Base-by-base conservation (phyloP, 495 filamentous ascomycete genomes). In the Penicillium daleae region DNA sequence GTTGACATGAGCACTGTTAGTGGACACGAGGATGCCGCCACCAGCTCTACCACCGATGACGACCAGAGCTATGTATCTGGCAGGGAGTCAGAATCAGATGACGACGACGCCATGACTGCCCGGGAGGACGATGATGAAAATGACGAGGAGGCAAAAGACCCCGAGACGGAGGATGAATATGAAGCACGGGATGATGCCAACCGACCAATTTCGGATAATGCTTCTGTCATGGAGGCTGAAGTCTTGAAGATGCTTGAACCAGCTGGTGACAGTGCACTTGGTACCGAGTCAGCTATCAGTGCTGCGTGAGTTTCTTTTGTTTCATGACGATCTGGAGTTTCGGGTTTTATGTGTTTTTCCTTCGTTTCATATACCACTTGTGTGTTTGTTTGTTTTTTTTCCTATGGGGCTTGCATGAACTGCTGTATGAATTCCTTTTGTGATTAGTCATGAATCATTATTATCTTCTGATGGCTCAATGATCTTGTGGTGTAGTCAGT, bases 221-320 rank as follows among this genome's bases (percentile, higher is more conserved):
- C 76, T 27, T 68, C 61, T n/a, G 69, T 67, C 10, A 68, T 69
- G 31, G 68, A 74, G 33, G 71, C 65, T n/a, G 71, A 68, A 69
- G 71, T 56, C 44, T 29, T 64, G 10, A 70, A 69, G 48, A n/a
- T 72, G 26, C 56, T 74, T n/a, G 76, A 73, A 19, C 71, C 75
- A 12, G 67, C 76, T n/a, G 73, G 66, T 60, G 81, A 82, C 59
- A 80, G 76, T 63, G 80, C 76, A 21, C 65, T 83, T 22, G 81
- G 78, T 6, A 72, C 78, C 6, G 81, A 82, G 56, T 66, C 79
- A 62, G 67, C 71, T 60, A 76, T 78, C 42, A 35, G 51, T 37
- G 66, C 72, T 32, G 65, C 46, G 54, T 71, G 62, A 66, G 57
- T 31, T 54, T 29, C 39, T 31, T 60, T 46, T 51, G 50, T 61